Conservation (phyloP, 2,329 filamentous ascomycete genomes). For the Cyphellophora europaea region DNA sequence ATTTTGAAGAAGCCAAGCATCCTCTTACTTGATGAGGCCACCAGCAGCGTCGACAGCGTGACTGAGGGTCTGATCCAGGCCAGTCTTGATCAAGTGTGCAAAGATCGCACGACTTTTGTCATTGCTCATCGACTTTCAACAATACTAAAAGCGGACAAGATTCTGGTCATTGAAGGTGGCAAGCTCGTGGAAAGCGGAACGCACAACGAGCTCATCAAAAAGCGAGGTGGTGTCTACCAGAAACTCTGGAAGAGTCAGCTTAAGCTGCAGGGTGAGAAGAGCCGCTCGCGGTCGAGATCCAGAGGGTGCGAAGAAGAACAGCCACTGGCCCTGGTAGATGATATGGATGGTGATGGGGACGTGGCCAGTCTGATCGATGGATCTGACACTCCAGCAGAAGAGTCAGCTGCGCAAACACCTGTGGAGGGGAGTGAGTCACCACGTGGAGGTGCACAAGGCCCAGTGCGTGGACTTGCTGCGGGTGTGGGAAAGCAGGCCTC, state of each 20-base stretch:
- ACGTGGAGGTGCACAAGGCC: too few species aligned
- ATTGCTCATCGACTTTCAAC: constrained; percentile 38
- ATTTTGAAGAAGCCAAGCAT: constrained; percentile 36
- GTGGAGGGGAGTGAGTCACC: too few species aligned
- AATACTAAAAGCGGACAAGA: constrained; percentile 47
- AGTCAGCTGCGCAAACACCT: constrained; percentile 1
- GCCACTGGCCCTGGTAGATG: not conserved
- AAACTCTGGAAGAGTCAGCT: constrained; percentile 56
- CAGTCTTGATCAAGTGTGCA: constrained; percentile 36
- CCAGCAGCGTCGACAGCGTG: constrained; percentile 38
- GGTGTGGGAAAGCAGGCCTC: too few species aligned
- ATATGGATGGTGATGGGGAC: not conserved
- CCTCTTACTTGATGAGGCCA: constrained; percentile 42
- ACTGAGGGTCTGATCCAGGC: constrained; percentile 38
- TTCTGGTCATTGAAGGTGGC: constrained; percentile 56
- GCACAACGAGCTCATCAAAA: constrained; percentile 49
- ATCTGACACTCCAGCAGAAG: not conserved
- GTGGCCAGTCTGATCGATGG: not conserved
- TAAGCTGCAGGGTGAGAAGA: constrained; percentile 6
- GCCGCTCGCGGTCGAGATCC: constrained; percentile 1
- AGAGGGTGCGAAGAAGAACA: not conserved
- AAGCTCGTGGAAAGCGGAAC: constrained; percentile 54
- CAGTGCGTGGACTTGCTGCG: too few species aligned
- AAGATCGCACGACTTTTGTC: constrained; percentile 42
- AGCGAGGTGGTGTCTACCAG: constrained; percentile 50